phyloP scores from a whole-genome alignment of 202 grass and related monocot species.

The Brachypodium distachyon region DNA sequence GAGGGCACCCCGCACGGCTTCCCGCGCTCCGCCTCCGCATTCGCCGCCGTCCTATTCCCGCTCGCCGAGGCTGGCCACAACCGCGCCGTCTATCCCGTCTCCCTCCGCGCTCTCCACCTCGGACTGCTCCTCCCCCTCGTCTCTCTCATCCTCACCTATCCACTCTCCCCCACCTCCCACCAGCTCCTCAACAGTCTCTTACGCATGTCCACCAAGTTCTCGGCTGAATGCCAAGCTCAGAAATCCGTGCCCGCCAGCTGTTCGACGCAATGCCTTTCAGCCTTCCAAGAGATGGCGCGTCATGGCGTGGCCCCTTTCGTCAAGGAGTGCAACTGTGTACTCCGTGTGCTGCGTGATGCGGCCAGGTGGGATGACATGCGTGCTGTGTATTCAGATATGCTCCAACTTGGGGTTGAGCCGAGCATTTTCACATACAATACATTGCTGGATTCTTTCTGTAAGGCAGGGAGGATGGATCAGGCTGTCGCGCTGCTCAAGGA shows the following conservation, averaged over 20 bases:
- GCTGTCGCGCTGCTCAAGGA: constrained; percentile 43
- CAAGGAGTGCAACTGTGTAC: constrained; percentile 61
- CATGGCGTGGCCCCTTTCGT: constrained; percentile 45
- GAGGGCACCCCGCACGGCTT: constrained; percentile 53
- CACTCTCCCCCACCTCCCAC: neutral
- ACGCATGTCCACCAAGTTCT: constrained; percentile 48
- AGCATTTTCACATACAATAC: constrained; percentile 74
- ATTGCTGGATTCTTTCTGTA: constrained; percentile 79
- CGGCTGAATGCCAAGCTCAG: constrained; percentile 5
- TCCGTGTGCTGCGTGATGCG: constrained; percentile 39
- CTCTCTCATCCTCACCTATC: constrained; percentile 29
- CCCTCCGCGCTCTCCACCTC: constrained; percentile 43
- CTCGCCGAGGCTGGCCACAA: constrained; percentile 34
- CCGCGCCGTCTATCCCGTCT: constrained; percentile 41
- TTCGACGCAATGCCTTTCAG: constrained; percentile 51
- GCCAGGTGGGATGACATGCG: constrained; percentile 47
- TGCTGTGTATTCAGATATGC: constrained; percentile 45
- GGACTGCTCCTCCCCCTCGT: constrained; percentile 55
- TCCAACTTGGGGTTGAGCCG: constrained; percentile 43
- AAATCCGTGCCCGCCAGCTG: constrained; percentile 10
- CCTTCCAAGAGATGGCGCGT: constrained; percentile 61
- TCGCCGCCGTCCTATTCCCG: constrained; percentile 52
- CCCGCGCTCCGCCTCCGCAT: constrained; percentile 46
- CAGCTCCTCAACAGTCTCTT: constrained; percentile 40
- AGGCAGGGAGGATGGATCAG: constrained; percentile 50